These are phyloP conservation scores for Cyanidioschyzon merolae DNA, from an alignment of 23 red algal species.

Conservation along the genomic window DNA sequence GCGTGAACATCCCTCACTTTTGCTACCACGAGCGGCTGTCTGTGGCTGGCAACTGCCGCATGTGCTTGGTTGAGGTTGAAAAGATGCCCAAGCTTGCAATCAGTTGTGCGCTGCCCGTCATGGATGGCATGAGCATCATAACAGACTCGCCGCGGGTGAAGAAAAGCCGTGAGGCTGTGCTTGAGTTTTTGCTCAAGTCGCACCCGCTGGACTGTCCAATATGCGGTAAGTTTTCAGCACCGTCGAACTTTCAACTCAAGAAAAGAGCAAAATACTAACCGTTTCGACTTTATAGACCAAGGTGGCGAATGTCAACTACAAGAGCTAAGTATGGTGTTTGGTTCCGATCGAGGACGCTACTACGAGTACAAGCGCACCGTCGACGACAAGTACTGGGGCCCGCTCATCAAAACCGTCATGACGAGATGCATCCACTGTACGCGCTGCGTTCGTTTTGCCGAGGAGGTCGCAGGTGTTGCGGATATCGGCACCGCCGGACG, in stretches of 20 bases:
- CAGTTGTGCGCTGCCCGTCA: slow-evolving; percentile 97
- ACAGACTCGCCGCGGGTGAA: slow-evolving; percentile 72
- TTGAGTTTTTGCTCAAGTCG: slow-evolving; percentile 90
- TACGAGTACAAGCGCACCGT: slow-evolving; percentile 97
- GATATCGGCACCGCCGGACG: slow-evolving; percentile 94
- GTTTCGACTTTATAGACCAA: slow-evolving; percentile 29
- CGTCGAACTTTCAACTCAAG: background rate
- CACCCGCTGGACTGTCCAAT: slow-evolving; percentile 99
- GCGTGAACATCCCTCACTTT: slow-evolving; percentile 93
- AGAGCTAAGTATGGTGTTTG: slow-evolving; percentile 99
- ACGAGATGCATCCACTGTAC: slow-evolving; percentile 99
- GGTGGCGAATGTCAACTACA: slow-evolving; percentile 98
- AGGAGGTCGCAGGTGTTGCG: slow-evolving; percentile 95
- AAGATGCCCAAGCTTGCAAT: slow-evolving; percentile 90
- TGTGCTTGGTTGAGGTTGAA: slow-evolving; percentile 99
- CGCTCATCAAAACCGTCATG: slow-evolving; percentile 99
- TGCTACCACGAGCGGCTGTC: slow-evolving; percentile 99
- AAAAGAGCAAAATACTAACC: background rate
- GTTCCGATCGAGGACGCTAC: slow-evolving; percentile 90
- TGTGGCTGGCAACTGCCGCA: slow-evolving; percentile 96
- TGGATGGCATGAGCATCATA: slow-evolving; percentile 87
- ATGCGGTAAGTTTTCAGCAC: slow-evolving; percentile 34
- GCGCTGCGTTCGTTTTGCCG: slow-evolving; percentile 91
- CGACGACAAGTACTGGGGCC: slow-evolving; percentile 94
- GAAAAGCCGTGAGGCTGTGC: slow-evolving; percentile 83